Percentiles rank a stretch among this genome's conserved stretches.
Evolutionary conservation across 2,329 filamentous ascomycete genomes (phyloP).

Genomic region (Alternaria consortialis): DNA sequence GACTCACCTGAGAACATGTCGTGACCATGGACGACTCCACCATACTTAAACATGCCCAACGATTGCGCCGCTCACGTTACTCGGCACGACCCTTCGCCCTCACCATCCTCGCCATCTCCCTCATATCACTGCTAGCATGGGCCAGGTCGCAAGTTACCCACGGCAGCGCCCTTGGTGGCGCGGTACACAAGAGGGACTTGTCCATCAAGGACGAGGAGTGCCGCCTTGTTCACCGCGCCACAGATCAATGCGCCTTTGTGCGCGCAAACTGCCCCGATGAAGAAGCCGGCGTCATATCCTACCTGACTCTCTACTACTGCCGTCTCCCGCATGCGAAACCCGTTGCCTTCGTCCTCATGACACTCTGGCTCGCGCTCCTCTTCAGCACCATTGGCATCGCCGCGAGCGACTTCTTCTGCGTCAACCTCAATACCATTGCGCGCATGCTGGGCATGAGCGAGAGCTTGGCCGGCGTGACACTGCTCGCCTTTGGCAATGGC

Average conservation of each 20-base stretch:
- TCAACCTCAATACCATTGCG: constrained; percentile 94
- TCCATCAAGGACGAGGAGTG: constrained; percentile 63
- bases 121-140: constrained; percentile 43
- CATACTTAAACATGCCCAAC: constrained; percentile 29
- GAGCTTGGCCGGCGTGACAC: constrained; percentile 94
- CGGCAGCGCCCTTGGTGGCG: background rate
- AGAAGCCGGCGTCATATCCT: constrained; percentile 87
- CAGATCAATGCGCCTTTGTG: constrained; percentile 87
- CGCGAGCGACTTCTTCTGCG: constrained; percentile 97
- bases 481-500: constrained; percentile 95
- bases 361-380: constrained; percentile 84
- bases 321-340: constrained; percentile 72
- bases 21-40: constrained; percentile 37
- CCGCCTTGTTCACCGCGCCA: constrained; percentile 76
- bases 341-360: constrained; percentile 79
- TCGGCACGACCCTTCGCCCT: constrained; percentile 51
- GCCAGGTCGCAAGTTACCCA: constrained; percentile 22
- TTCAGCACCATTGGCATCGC: constrained; percentile 98
- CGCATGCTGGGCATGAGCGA: constrained; percentile 91
- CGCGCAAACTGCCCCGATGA: constrained; percentile 83
- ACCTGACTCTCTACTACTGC: constrained; percentile 93
- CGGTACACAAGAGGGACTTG: constrained; percentile 32
- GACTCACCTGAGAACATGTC: constrained; percentile 20
- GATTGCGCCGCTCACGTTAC: constrained; percentile 43
- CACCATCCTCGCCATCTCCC: constrained; percentile 43